Percentiles rank a stretch among this genome's conserved stretches.
phyloP scores from a whole-genome alignment of 192 early-diverging fungal species.

The Linnemannia zychae region DNA sequence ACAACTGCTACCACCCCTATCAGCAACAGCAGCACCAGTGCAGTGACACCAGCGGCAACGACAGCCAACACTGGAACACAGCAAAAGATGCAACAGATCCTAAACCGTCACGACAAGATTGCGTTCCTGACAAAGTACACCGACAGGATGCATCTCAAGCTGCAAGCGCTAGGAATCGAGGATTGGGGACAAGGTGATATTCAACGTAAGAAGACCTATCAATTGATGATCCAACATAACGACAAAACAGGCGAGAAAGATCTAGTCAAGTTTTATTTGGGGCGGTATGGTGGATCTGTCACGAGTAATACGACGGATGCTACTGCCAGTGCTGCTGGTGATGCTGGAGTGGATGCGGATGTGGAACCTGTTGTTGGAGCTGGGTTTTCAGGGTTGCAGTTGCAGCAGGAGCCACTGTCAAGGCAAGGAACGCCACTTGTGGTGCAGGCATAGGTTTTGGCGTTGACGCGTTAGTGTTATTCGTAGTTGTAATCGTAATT shows the following conservation, averaged over 20 bases:
- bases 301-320: background rate
- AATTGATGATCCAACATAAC: constrained; percentile 61
- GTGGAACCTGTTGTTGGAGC: no score
- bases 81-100: constrained; percentile 27
- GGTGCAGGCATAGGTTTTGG: background rate
- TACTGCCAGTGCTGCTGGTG: background rate
- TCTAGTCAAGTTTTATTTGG: constrained; percentile 58
- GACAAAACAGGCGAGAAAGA: constrained; percentile 58
- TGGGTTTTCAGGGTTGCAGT: background rate
- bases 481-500: background rate
- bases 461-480: background rate
- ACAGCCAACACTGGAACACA: background rate
- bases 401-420: background rate
- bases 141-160: constrained; percentile 50
- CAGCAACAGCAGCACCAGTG: background rate
- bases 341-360: background rate
- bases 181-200: constrained; percentile 58
- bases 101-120: constrained; percentile 45
- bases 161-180: constrained; percentile 41
- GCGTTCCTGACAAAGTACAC: constrained; percentile 53
- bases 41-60: background rate
- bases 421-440: background rate
- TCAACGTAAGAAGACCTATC: constrained; percentile 59
- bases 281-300: constrained; percentile 53
- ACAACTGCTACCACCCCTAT: background rate